Evolutionary conservation across 768 basidiomycete species (phyloP).

Genomic region (Mrakia gelida): DNA sequence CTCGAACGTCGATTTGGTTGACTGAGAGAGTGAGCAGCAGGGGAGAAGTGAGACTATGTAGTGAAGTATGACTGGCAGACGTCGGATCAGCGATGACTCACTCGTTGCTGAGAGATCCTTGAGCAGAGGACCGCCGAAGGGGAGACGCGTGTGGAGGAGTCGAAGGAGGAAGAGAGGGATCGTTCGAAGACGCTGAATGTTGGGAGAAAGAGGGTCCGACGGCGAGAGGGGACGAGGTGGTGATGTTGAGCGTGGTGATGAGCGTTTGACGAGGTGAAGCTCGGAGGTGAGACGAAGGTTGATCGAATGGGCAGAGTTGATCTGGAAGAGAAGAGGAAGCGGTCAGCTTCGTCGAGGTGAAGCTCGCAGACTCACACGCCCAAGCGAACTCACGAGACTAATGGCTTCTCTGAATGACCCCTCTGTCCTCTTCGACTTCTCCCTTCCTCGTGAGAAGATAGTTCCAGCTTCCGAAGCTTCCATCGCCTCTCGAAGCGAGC

Average conservation of each 20-base stretch:
- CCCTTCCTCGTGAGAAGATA: background rate
- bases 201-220: background rate
- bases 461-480: conserved; percentile 17
- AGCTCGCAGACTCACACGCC: background rate
- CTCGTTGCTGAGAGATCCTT: conserved; percentile 52
- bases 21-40: conserved; percentile 44
- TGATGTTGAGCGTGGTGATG: background rate
- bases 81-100: conserved; percentile 33
- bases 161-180: background rate
- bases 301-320: conserved; percentile 13
- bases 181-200: background rate
- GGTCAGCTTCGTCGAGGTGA: background rate
- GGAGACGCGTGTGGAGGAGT: conserved; percentile 11
- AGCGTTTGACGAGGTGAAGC: background rate
- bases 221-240: background rate
- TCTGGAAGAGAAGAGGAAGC: background rate
- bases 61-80: background rate
- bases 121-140: conserved; percentile 35
- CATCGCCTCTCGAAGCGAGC: conserved; percentile 38
- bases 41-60: background rate
- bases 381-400: background rate
- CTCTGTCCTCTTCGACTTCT: background rate
- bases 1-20: conserved; percentile 60
- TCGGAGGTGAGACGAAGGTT: background rate
- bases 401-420: background rate